Evolutionary conservation across 2,329 filamentous ascomycete species (phyloP).

Genomic region (Aspergillus puulaauensis): DNA sequence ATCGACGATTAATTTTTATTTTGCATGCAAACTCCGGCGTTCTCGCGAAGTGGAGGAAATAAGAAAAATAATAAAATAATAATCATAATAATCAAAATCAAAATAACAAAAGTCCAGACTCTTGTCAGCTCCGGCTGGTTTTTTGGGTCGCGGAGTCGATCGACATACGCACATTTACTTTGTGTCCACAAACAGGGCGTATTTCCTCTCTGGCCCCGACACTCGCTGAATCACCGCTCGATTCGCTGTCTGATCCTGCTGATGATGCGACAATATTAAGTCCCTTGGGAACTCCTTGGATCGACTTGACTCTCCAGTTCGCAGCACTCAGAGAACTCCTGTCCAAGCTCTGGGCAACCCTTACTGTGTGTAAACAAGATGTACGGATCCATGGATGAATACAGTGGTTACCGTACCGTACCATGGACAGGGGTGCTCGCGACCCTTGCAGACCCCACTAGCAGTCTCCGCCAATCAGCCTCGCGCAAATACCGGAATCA

Average conservation of each 20-base stretch:
- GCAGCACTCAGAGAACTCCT: no score
- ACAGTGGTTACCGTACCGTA: slow-evolving; percentile 17
- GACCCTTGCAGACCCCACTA: slow-evolving; percentile 19
- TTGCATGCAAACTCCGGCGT: neutral
- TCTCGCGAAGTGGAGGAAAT: neutral
- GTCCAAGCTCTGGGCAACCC: no score
- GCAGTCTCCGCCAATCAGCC: slow-evolving; percentile 12
- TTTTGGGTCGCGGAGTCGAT: slow-evolving; percentile 8
- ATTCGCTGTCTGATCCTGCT: neutral
- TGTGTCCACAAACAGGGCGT: neutral
- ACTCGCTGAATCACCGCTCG: neutral
- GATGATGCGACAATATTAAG: neutral
- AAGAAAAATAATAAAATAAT: neutral
- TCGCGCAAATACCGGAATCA: slow-evolving; percentile 8
- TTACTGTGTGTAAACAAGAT: slow-evolving; percentile 12
- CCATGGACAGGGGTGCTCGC: slow-evolving; percentile 8
- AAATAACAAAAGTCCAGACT: neutral
- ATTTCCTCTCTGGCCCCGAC: neutral
- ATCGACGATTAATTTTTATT: slow-evolving; percentile 10
- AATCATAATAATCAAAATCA: neutral
- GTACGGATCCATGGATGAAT: slow-evolving; percentile 17
- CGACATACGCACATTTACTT: neutral
- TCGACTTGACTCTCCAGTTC: neutral
- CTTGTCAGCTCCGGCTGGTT: neutral
- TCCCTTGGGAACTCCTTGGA: neutral